A percentile compares a stretch with the other conserved stretches of the same genome.
Evolutionary conservation across 1,284 basidiomycete species (phyloP).

Genomic region (Mixia osmundae): DNA sequence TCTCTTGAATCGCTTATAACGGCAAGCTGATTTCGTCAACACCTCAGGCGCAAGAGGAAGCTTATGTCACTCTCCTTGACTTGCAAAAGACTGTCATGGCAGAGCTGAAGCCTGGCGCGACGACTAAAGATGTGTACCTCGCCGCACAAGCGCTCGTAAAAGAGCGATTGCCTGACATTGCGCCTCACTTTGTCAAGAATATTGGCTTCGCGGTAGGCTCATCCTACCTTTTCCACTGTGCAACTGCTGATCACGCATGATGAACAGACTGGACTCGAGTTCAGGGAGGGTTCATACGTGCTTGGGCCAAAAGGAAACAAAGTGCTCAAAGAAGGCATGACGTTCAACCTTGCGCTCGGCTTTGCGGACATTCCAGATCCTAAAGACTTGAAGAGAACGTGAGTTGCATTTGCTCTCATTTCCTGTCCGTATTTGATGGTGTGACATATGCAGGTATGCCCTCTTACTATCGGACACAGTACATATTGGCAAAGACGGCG

Average conservation of each 20-base stretch:
- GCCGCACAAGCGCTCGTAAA: conserved; percentile 47
- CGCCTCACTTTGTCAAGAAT: conserved; percentile 65
- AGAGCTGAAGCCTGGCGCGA: conserved; percentile 56
- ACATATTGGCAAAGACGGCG: conserved; percentile 43
- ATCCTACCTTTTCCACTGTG: conserved; percentile 1
- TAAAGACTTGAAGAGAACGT: conserved; percentile 43
- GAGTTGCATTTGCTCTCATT: conserved; percentile 14
- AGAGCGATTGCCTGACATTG: conserved; percentile 55
- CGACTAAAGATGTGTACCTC: conserved; percentile 55
- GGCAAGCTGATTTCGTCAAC: background rate
- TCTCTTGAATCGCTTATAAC: background rate
- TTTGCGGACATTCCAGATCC: conserved; percentile 57
- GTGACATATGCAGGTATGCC: conserved; percentile 37
- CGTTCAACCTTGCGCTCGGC: conserved; percentile 59
- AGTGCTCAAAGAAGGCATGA: conserved; percentile 52
- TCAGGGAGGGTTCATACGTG: conserved; percentile 67
- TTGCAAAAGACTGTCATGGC: conserved; percentile 54
- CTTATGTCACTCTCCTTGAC: conserved; percentile 53
- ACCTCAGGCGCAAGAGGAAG: conserved; percentile 57
- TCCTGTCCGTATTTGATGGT: background rate
- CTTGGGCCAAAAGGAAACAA: conserved; percentile 58
- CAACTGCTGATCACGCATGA: background rate
- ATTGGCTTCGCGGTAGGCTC: conserved; percentile 46
- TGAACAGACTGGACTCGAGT: conserved; percentile 76
- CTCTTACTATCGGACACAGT: conserved; percentile 79